These are phyloP conservation scores for Sugiyamaella novakii DNA, from an alignment of 1,139 yeast genomes.

Conservation along the genomic window DNA sequence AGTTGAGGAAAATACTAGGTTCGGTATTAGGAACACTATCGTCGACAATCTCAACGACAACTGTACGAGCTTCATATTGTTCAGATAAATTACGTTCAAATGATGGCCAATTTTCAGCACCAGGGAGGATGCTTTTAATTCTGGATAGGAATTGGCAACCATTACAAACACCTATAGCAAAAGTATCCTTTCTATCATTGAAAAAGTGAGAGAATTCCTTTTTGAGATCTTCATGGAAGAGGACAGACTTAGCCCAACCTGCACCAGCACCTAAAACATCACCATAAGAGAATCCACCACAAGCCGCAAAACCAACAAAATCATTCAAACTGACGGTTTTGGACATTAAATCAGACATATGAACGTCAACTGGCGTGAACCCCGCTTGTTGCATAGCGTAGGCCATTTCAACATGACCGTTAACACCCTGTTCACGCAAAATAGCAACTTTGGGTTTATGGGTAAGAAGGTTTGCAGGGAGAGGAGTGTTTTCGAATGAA, in stretches of 20 bases:
- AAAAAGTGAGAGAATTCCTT: conserved; percentile 77
- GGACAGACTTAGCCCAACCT: conserved; percentile 99
- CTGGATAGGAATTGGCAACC: conserved; percentile 97
- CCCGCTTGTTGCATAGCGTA: conserved; percentile 97
- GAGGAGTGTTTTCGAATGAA: conserved; percentile 53
- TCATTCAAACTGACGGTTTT: conserved; percentile 74
- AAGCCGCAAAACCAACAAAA: conserved; percentile 94
- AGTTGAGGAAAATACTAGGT: conserved; percentile 76
- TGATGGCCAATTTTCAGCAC: conserved; percentile 95
- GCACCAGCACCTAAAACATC: conserved; percentile 99
- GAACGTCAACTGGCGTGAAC: conserved; percentile 89
- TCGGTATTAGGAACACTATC: conserved; percentile 46
- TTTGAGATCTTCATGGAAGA: conserved; percentile 78
- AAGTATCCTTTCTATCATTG: conserved; percentile 84
- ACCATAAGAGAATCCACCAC: conserved; percentile 99
- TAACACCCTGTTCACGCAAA: conserved; percentile 97
- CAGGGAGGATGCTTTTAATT: conserved; percentile 87
- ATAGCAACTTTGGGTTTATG: conserved; percentile 88
- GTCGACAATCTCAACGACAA: conserved; percentile 77
- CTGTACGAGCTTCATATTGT: conserved; percentile 95
- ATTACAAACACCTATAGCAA: conserved; percentile 99
- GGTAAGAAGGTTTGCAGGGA: conserved; percentile 40
- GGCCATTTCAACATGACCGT: conserved; percentile 98
- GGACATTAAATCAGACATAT: conserved; percentile 87
- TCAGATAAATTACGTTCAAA: conserved; percentile 91